phyloP scores from a whole-genome alignment of 805 yeast genomes.

The Yamadazyma nakazawae region DNA sequence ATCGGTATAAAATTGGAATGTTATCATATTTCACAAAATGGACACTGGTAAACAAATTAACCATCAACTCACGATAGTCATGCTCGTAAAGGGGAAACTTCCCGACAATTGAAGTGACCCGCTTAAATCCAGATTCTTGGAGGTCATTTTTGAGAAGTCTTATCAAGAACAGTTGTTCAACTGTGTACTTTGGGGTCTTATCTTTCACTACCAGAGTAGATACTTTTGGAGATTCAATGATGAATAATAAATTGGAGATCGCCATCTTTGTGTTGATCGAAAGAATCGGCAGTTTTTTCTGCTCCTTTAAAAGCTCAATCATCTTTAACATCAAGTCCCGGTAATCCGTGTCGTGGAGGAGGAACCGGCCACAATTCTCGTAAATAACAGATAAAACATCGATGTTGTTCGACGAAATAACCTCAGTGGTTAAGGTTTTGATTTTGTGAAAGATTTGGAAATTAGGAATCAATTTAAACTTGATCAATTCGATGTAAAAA shows the following conservation, averaged over 20 bases:
- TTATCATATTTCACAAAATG: constrained; percentile 59
- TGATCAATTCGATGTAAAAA: constrained; percentile 71
- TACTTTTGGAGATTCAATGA: constrained; percentile 52
- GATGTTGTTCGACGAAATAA: constrained; percentile 54
- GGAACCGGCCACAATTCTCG: constrained; percentile 68
- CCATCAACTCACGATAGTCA: constrained; percentile 29
- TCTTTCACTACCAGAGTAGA: background rate
- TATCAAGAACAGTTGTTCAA: constrained; percentile 29
- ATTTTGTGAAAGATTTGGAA: constrained; percentile 72
- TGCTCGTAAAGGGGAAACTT: constrained; percentile 1
- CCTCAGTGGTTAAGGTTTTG: constrained; percentile 51
- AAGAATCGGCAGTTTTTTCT: constrained; percentile 48
- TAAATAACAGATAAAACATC: constrained; percentile 69
- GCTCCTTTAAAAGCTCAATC: constrained; percentile 52
- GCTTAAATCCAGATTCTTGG: constrained; percentile 16
- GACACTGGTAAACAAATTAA: constrained; percentile 52
- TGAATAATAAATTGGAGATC: constrained; percentile 51
- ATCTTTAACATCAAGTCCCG: constrained; percentile 58
- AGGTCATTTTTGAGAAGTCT: constrained; percentile 24
- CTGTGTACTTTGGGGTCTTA: constrained; percentile 11
- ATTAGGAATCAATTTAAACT: constrained; percentile 70
- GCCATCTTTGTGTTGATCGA: constrained; percentile 55
- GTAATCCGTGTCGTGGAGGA: constrained; percentile 56
- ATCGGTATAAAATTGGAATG: constrained; percentile 9
- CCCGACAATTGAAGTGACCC: constrained; percentile 33